Base-by-base conservation (phyloP, 1,284 basidiomycete species). In the Pulveroboletus sp. region DNA sequence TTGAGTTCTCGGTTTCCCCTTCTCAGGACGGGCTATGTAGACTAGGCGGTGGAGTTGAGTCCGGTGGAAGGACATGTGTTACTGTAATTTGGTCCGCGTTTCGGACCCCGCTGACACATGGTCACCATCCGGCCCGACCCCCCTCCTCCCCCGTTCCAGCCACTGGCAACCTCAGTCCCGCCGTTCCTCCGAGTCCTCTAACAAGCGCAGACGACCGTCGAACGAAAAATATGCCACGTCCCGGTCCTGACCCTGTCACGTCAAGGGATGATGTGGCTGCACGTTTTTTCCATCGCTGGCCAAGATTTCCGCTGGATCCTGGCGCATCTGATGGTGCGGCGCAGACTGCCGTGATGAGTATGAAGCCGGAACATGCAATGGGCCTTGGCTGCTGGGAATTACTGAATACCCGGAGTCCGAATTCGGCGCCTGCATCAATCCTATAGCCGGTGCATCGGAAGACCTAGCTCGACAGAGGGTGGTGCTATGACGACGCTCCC, bases 381-480 rank as follows among this genome's bases (percentile, higher is more conserved):
- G 10, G 29, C 19, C 32, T 43, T 19, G 40, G 21, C 21, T 24
- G 10, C 17, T 36, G 46, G 33, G 33, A 4, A 21, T 19, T 46
- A 17, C 37, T 39, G 7, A 11, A 19, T n/a, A 9, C 8, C 19
- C n/a, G 19, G 32, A 9, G 13, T 8, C 26, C 11, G 32, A 19
- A 19, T 0, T 39, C 17, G 40, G 45, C 19, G 8, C 10, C 39
- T 41, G 37, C 21, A 16, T 33, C 29, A 19, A 29, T 12, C 12
- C 6, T 19, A 13, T 37, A 24, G 17, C 46, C n/a, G 19, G 24
- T 52, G 39, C 45, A 63, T 51, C 58, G 48, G 42, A 35, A 61
- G 41, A 32, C 12, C 3, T 24, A 13, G n/a, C 36, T 10, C 19
- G 17, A 54, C 15, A 8, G 15, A 12, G 26, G 48, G 29, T 32